These are phyloP conservation scores for Cryptosporidium parvum DNA, from an alignment of 169 alveolate species.

Conservation along the genomic window DNA sequence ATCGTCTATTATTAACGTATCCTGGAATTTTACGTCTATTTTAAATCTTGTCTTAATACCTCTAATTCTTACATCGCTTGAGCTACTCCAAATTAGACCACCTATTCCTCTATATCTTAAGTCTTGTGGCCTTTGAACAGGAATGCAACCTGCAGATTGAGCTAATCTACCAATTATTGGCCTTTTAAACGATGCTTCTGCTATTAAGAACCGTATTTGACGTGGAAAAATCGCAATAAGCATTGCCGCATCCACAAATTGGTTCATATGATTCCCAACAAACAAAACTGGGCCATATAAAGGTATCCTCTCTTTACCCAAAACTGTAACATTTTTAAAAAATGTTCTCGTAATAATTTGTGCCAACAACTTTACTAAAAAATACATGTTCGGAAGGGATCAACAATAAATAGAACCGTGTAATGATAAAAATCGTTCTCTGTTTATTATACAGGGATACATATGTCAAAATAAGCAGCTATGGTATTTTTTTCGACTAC, in stretches of 20 bases:
- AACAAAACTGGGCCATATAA: slow-evolving; percentile 83
- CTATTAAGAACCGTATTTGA: slow-evolving; percentile 88
- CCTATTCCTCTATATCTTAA: slow-evolving; percentile 88
- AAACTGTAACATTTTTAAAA: slow-evolving; percentile 86
- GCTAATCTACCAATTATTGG: slow-evolving; percentile 89
- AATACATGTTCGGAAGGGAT: slow-evolving; percentile 33
- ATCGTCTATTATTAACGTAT: slow-evolving; percentile 82
- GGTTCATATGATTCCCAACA: slow-evolving; percentile 93
- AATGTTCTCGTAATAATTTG: slow-evolving; percentile 77
- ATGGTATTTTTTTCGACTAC: background rate
- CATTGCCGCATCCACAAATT: slow-evolving; percentile 88
- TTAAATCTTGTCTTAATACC: slow-evolving; percentile 88
- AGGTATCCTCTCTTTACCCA: slow-evolving; percentile 90
- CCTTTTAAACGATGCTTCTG: slow-evolving; percentile 85
- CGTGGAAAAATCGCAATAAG: slow-evolving; percentile 90
- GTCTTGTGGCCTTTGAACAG: slow-evolving; percentile 91
- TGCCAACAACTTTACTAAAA: slow-evolving; percentile 65
- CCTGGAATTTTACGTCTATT: slow-evolving; percentile 88
- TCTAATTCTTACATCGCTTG: slow-evolving; percentile 76
- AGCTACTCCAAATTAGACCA: slow-evolving; percentile 81
- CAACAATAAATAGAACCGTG: background rate
- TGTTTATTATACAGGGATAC: background rate
- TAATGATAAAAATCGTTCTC: background rate
- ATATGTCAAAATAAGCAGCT: background rate
- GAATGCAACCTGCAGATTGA: slow-evolving; percentile 89